Conservation (phyloP, 345 rosid species). For the Pelargonium nanum region DNA sequence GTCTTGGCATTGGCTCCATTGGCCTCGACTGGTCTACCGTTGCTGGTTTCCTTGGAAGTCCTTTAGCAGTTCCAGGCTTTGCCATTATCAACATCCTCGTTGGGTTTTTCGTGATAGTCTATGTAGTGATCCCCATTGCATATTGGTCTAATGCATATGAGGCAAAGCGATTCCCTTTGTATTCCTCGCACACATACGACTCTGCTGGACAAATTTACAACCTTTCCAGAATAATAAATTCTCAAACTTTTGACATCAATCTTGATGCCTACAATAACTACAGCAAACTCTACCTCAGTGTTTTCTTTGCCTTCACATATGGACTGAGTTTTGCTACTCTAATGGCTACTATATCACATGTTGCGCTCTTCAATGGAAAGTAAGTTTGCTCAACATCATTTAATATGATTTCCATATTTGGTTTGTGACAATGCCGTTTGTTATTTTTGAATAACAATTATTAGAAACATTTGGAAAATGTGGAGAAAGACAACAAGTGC, state of each 20-base stretch:
- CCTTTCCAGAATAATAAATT: slow-evolving; percentile 44
- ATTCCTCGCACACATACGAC: slow-evolving; percentile 28
- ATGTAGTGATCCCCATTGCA: slow-evolving; percentile 20
- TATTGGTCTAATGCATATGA: slow-evolving; percentile 30
- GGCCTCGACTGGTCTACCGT: slow-evolving; percentile 34
- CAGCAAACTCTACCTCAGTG: slow-evolving; percentile 63
- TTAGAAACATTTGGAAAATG: slow-evolving; percentile 46
- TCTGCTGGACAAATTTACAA: slow-evolving; percentile 32
- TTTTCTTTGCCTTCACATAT: slow-evolving; percentile 46
- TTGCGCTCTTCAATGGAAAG: slow-evolving; percentile 65
- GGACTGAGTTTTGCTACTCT: slow-evolving; percentile 65
- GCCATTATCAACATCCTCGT: slow-evolving; percentile 20
- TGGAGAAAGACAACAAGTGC: slow-evolving; percentile 51
- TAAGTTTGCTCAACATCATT: slow-evolving; percentile 18
- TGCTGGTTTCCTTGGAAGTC: slow-evolving; percentile 28
- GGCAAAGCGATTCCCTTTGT: slow-evolving; percentile 39
- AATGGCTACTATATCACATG: slow-evolving; percentile 57
- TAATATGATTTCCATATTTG: not conserved
- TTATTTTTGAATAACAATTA: not conserved
- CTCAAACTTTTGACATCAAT: slow-evolving; percentile 35
- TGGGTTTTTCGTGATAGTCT: slow-evolving; percentile 18
- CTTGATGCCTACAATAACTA: slow-evolving; percentile 33
- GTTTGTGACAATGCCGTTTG: not conserved
- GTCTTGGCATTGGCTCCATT: slow-evolving; percentile 35
- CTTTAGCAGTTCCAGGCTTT: slow-evolving; percentile 25